Conservation (phyloP, 1,284 basidiomycete species). For the Chiua sp. region DNA sequence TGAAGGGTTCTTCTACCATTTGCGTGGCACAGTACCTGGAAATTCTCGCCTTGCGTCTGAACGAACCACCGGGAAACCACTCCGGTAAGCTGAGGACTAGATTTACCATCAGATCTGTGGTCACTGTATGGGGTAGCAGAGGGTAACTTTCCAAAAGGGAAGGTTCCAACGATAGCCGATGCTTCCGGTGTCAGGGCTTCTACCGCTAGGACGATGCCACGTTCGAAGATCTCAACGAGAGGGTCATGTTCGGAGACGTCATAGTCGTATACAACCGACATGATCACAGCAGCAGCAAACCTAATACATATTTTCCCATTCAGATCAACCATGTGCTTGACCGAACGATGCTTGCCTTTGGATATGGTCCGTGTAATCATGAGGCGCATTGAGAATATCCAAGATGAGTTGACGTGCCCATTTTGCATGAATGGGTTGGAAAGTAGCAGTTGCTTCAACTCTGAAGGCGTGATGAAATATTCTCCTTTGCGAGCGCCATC, state of each 20-base stretch:
- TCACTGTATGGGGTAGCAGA: no score
- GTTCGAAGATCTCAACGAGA: conserved; percentile 25
- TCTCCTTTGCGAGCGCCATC: conserved; percentile 29
- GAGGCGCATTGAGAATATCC: conserved; percentile 23
- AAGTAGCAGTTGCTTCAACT: conserved; percentile 19
- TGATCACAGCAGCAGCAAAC: conserved; percentile 26
- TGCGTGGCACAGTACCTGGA: no score
- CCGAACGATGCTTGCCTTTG: conserved; percentile 22
- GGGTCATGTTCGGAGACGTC: conserved; percentile 21
- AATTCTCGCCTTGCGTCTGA: no score
- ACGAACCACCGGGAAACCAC: no score
- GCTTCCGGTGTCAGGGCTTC: conserved; percentile 27
- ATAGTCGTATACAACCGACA: conserved; percentile 35
- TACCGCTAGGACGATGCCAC: conserved; percentile 23
- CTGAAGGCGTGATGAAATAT: conserved; percentile 36
- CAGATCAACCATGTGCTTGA: no score
- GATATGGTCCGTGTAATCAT: conserved; percentile 21
- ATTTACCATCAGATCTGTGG: no score
- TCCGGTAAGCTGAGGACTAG: conserved; percentile 6
- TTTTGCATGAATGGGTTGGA: conserved; percentile 24
- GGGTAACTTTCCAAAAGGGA: no score
- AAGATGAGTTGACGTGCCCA: conserved; percentile 24
- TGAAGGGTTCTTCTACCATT: no score
- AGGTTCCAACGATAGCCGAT: conserved; percentile 18
- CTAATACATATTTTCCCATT: conserved; percentile 1